Evolutionary conservation across 306 rosid genomes (phyloP), one percentile per base, ranked within the genome.

Genomic region (Glycyrrhiza uralensis): DNA sequence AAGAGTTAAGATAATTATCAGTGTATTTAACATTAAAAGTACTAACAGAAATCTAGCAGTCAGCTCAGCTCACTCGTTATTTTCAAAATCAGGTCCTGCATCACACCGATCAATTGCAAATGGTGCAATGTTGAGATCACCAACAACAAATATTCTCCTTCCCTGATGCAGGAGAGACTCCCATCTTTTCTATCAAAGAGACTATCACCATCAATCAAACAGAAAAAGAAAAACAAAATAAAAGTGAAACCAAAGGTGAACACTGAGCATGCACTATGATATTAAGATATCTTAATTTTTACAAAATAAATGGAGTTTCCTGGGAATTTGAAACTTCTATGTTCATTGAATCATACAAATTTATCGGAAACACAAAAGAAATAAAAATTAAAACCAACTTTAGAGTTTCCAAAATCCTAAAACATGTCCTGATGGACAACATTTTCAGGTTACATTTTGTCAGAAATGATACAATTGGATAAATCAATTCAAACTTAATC

Each of bases 121-220:
- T 62, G 97, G 99, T 46, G 99, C 99, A 79, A 94, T 91, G 71
- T 94, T 95, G 49, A 95, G 96, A 84, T 91, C 99, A 61, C 99
- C 99, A 85, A 91, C 96, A 42, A 89, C 90, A 81, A 88, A 30
- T 74, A 95, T 61, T 79, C 89, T 89, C 83, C 92, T 86, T 78
- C 89, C 93, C 46, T 66, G 72, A 78, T 9, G 30, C 85, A 88
- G 82, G 75, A 91, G 90, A 76, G 69, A 80, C 83, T 94, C 99
- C 95, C 86, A 94, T 84, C 97, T 91, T 89, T 78, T 88, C 99
- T 94, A 88, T 80, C 72, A 80, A 71, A 76, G 42, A 54, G 59
- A 72, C 66, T 45, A 74, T 72, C 66, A 69, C 47, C 33, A 81
- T 77, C 82, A 88, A 72, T 29, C 41, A 56, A 80, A 59, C 66